Percentiles rank a stretch among this genome's conserved stretches.
These are phyloP conservation scores for Pyrrhoderma noxium DNA, from an alignment of 1,284 basidiomycete species.

Conservation along the genomic window DNA sequence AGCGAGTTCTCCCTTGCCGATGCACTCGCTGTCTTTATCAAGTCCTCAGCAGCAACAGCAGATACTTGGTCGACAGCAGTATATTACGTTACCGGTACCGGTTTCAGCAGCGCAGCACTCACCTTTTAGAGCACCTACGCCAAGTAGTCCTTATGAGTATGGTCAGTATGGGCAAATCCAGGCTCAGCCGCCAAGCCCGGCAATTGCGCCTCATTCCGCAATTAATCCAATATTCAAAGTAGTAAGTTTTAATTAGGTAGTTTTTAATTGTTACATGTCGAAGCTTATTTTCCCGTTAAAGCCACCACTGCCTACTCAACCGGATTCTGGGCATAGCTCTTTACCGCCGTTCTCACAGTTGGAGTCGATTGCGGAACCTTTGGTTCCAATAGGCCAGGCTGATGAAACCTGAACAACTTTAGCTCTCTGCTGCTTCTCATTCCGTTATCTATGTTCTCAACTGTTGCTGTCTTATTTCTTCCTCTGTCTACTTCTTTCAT, in stretches of 20 bases:
- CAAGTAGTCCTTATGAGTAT: constrained; percentile 26
- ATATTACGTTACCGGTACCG: constrained; percentile 35
- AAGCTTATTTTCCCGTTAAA: constrained; percentile 20
- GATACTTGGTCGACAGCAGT: constrained; percentile 27
- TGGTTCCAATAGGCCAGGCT: constrained; percentile 42
- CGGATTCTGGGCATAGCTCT: constrained; percentile 37
- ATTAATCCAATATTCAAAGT: constrained; percentile 92
- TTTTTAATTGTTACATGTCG: constrained; percentile 32
- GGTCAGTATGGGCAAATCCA: constrained; percentile 25
- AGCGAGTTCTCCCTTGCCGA: constrained; percentile 63
- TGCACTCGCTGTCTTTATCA: constrained; percentile 60
- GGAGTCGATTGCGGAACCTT: constrained; percentile 72
- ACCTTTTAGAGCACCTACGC: constrained; percentile 33
- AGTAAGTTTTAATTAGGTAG: constrained; percentile 49
- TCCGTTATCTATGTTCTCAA: constrained; percentile 21
- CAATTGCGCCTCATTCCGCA: constrained; percentile 36
- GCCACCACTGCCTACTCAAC: constrained; percentile 21
- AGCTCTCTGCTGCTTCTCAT: constrained; percentile 10
- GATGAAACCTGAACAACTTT: constrained; percentile 20
- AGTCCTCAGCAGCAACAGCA: constrained; percentile 30
- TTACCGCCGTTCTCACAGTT: constrained; percentile 72
- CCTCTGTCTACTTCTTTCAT: constrained; percentile 18
- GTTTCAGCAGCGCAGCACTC: constrained; percentile 41
- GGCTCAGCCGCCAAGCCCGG: constrained; percentile 28
- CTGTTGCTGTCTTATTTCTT: constrained; percentile 22